Conservation (phyloP, 306 rosid species). For the Myrica gale region DNA sequence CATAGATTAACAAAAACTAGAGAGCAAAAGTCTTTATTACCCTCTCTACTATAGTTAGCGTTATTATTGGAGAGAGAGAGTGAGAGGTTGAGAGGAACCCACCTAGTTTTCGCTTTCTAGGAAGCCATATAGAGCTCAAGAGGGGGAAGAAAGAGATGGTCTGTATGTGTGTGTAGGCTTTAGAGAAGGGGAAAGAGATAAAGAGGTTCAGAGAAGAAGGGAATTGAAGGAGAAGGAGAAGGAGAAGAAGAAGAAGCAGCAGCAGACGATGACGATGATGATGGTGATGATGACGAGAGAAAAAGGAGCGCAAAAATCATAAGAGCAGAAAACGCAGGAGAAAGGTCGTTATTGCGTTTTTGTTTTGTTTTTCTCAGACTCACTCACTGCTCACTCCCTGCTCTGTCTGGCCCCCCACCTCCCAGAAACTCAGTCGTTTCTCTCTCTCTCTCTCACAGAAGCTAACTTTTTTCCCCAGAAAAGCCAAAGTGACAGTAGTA, state of each 20-base stretch:
- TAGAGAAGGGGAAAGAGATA: constrained; percentile 21
- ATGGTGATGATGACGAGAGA: constrained; percentile 34
- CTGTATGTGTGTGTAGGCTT: constrained; percentile 18
- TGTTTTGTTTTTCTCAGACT: constrained; percentile 10
- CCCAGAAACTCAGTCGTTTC: constrained; percentile 25
- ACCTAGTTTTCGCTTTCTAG: constrained; percentile 47
- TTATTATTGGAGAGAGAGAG: constrained; percentile 77
- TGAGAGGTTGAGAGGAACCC: constrained; percentile 32
- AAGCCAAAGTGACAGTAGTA: constrained; percentile 65
- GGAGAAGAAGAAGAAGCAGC: constrained; percentile 5
- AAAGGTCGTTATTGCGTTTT: constrained; percentile 63
- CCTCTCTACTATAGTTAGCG: constrained; percentile 23
- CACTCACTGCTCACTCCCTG: constrained; percentile 17
- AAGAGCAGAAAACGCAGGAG: constrained; percentile 20
- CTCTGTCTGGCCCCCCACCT: constrained; percentile 26
- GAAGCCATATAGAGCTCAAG: constrained; percentile 31
- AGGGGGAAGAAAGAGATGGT: constrained; percentile 15
- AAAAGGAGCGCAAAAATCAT: constrained; percentile 29
- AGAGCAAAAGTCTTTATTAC: constrained; percentile 60
- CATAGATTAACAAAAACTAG: constrained; percentile 49
- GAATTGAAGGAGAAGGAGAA: not conserved
- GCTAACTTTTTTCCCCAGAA: constrained; percentile 28
- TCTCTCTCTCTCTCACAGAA: constrained; percentile 8
- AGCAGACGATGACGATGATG: not conserved
- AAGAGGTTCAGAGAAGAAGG: constrained; percentile 8